Evolutionary conservation across 441 rosid genomes (phyloP), one percentile per base, ranked within the genome.

Genomic region (Melastoma candidum): DNA sequence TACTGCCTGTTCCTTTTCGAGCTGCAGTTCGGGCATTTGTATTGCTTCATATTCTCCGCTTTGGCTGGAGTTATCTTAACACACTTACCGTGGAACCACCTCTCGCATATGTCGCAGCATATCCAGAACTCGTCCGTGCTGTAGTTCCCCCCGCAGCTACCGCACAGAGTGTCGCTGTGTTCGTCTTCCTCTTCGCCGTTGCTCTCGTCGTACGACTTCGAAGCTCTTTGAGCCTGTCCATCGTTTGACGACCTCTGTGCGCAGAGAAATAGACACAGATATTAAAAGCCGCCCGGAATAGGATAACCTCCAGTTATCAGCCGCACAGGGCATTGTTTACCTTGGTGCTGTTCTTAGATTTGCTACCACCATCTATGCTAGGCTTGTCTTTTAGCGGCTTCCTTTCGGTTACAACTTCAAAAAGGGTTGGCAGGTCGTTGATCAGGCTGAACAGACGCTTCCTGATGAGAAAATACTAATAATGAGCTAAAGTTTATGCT

Each of bases 21-120:
- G 77, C 78, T 72, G 79, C 93, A 80, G 36, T 83, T 67, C 11
- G 95, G 90, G 70, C 95, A 86, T 71, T 82, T 89, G 75, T 84
- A 89, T 51, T 84, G 86, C 76, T 79, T 82, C 68, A 89, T 86
- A 64, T 58, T 75, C 57, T 85, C 87, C 2, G 96, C 96, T 68
- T 83, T 85, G 32, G 92, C 85, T 0, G 95, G 96, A 22, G 92
- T 79, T 64, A 85, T 85, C 74, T 82, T 81, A 61, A 85, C 92
- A 48, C 95, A 85, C 65, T 81, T 88, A 2, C 95, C 95, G 25
- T 81, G 96, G 66, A 77, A 88, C 95, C 96, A 88, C 58, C 75
- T 71, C 65, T 88, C 96, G n/a, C 95, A 85, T 9, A 81, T 66
- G 46, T 85, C 95, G 17, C 95, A 88, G 10, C 96, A 79, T 12